Conservation (phyloP, 768 basidiomycete species). For the Serpula lacrymans region DNA sequence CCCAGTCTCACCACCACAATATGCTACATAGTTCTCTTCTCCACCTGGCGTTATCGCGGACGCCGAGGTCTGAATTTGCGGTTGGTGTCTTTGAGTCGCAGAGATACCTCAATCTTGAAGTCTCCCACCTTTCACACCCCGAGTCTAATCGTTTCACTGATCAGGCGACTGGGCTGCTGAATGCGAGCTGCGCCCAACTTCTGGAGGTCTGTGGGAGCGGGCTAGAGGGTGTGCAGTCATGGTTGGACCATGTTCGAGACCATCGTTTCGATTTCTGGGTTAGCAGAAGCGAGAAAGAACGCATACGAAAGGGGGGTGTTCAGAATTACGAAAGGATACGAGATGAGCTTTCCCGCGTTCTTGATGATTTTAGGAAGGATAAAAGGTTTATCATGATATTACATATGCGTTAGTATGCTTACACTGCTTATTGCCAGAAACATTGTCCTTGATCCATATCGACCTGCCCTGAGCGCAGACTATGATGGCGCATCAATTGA, state of each 20-base stretch:
- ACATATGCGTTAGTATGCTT: neutral
- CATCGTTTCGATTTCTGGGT: constrained; percentile 38
- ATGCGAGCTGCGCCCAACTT: constrained; percentile 52
- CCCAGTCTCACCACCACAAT: constrained; percentile 25
- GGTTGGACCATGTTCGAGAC: constrained; percentile 44
- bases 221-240: constrained; percentile 40
- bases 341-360: constrained; percentile 28
- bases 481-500: constrained; percentile 20
- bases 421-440: constrained; percentile 28
- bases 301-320: constrained; percentile 30
- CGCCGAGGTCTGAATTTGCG: constrained; percentile 41
- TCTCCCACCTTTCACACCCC: constrained; percentile 48
- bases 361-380: constrained; percentile 47
- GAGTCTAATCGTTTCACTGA: constrained; percentile 40
- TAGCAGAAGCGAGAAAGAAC: constrained; percentile 25
- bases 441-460: constrained; percentile 60
- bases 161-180: constrained; percentile 42
- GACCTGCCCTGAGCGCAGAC: constrained; percentile 41
- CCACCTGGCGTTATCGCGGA: constrained; percentile 31
- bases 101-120: constrained; percentile 66
- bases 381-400: constrained; percentile 35
- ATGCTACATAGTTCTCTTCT: constrained; percentile 36
- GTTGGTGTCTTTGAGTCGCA: constrained; percentile 77
- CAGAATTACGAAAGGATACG: constrained; percentile 35
- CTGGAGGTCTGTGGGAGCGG: constrained; percentile 41